Base-by-base conservation (phyloP, 2,329 filamentous ascomycete genomes). In the Hyphodiscus sp. region DNA sequence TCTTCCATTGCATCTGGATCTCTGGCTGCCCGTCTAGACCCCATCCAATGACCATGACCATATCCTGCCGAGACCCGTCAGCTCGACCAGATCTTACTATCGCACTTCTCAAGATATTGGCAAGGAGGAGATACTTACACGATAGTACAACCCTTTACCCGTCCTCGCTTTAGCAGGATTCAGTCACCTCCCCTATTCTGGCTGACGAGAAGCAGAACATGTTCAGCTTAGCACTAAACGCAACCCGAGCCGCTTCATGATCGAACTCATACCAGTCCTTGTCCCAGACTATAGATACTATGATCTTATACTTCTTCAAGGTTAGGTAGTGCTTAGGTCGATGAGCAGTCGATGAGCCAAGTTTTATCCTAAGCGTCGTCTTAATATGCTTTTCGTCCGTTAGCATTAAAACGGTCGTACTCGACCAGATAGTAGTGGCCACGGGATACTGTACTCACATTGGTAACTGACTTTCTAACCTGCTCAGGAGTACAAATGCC, bases 21-120 rank as follows among this genome's bases (percentile, higher is more conserved):
- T 55, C 52, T 53, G 52, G 52, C 41, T 20, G 1, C 52, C 41
- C 47, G 47, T 50, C 52, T 30, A 41, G 18, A 54, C 52, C 47
- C 46, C 42, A 55, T 51, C 23, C 52, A 18, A 55, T 30, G 18
- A 51, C 19, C 23, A 55, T 51, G 19, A 48, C 30, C 2, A 55
- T 55, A 51, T 55, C 53, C 44, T 55, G 45, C 49, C 49, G 45
- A 52, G 51, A 50, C 43, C 38, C 45, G 45, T 51, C 45, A 57
- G 52, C 48, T 54, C 48, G 44, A 48, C 18, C 20, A 33, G 43
- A 51, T 29, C 19, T 44, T 48, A 45, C n/a, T 44, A 55, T 55
- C 20, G 43, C 20, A 51, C 43, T 55, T 51, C 43, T 55, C n/a
- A n/a, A n/a, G n/a, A n/a, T 18, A 47, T 51, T 33, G 52, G 20